Percentiles rank a stretch among this genome's conserved stretches.
Evolutionary conservation across 2,329 filamentous ascomycete genomes (phyloP).

Genomic region (Gliomastix tumulicola): DNA sequence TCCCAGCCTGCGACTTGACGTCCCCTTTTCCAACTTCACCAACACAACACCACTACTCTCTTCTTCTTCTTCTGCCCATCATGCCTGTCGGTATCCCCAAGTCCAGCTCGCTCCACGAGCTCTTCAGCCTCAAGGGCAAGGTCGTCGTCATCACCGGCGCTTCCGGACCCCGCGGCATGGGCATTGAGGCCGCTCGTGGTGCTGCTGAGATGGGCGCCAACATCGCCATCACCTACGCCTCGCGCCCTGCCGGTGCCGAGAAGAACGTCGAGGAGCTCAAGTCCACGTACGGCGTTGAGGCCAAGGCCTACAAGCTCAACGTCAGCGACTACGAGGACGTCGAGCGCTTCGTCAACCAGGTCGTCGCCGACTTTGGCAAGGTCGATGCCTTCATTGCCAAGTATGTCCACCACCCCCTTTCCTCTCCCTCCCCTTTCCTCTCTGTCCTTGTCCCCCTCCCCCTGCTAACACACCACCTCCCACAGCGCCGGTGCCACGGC

Average conservation of each 20-base stretch:
- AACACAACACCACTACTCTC: too few species aligned
- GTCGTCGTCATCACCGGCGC: slow-evolving; percentile 60
- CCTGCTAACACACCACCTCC: slow-evolving; percentile 8
- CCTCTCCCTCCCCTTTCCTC: too few species aligned
- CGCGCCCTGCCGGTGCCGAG: slow-evolving; percentile 54
- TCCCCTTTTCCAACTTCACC: too few species aligned
- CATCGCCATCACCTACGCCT: slow-evolving; percentile 60
- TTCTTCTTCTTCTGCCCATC: too few species aligned
- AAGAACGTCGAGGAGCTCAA: slow-evolving; percentile 54
- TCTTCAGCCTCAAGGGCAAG: slow-evolving; percentile 57
- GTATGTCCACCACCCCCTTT: slow-evolving; percentile 3
- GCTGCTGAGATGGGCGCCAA: slow-evolving; percentile 60
- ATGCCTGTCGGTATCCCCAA: slow-evolving; percentile 48
- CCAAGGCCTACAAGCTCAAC: slow-evolving; percentile 40
- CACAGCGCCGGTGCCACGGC: slow-evolving; percentile 56
- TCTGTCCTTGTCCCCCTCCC: slow-evolving; percentile 5
- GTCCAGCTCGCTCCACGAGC: slow-evolving; percentile 47
- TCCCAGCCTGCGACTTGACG: too few species aligned
- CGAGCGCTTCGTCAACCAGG: slow-evolving; percentile 39
- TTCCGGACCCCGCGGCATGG: slow-evolving; percentile 58
- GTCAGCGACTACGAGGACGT: slow-evolving; percentile 37
- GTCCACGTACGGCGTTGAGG: slow-evolving; percentile 56
- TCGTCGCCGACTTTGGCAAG: slow-evolving; percentile 62
- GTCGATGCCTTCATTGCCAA: slow-evolving; percentile 68
- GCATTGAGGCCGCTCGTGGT: slow-evolving; percentile 54